Percentiles rank a stretch among this genome's conserved stretches.
phyloP scores from a whole-genome alignment of 1,284 basidiomycete species.

The Cryptococcus sp. region DNA sequence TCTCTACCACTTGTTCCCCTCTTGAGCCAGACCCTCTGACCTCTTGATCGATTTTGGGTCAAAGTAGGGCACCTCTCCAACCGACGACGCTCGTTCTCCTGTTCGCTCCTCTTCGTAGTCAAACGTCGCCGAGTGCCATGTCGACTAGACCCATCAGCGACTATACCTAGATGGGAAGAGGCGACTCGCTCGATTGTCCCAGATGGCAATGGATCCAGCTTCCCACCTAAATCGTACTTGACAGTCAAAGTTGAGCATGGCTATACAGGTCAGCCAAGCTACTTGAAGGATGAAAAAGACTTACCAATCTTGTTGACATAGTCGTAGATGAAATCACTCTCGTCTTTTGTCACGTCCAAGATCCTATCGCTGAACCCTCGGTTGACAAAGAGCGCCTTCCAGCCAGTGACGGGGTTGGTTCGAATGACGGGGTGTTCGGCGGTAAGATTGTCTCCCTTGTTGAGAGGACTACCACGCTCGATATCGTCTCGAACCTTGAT shows the following conservation, averaged over 20 bases:
- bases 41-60: conserved; percentile 54
- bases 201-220: conserved; percentile 44
- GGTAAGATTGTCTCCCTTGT: conserved; percentile 54
- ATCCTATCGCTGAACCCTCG: conserved; percentile 57
- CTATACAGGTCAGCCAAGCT: not conserved
- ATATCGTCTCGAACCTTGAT: conserved; percentile 23
- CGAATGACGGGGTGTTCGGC: conserved; percentile 53
- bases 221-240: conserved; percentile 53
- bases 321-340: conserved; percentile 48
- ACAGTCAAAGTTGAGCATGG: conserved; percentile 53
- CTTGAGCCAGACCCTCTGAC: conserved; percentile 47
- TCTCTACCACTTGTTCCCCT: conserved; percentile 23
- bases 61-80: conserved; percentile 61
- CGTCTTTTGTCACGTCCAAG: conserved; percentile 55
- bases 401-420: conserved; percentile 55
- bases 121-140: conserved; percentile 38
- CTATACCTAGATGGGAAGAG: conserved; percentile 48
- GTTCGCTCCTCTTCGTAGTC: conserved; percentile 53
- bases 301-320: conserved; percentile 14
- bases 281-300: not conserved
- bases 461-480: conserved; percentile 55
- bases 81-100: conserved; percentile 58
- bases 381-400: conserved; percentile 60
- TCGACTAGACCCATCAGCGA: conserved; percentile 7
- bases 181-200: conserved; percentile 50